Percentiles rank a stretch among this genome's conserved stretches.
Conservation (phyloP, 352 stramenopile species). For the Phytophthora brassicae region DNA sequence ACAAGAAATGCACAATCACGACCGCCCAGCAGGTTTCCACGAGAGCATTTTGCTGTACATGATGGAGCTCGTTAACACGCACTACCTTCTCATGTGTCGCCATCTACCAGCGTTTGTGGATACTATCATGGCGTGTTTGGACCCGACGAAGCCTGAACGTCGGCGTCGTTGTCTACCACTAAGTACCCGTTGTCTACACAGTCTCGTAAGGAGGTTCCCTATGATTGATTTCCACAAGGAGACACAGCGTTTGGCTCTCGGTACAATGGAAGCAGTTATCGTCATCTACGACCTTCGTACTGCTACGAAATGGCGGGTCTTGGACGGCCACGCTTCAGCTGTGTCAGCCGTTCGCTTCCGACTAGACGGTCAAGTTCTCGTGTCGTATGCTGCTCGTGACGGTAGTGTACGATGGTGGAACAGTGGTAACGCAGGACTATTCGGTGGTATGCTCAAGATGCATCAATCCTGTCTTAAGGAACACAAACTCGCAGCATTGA, state of each 20-base stretch:
- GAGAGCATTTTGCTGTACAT: conserved; percentile 79
- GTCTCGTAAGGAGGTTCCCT: conserved; percentile 79
- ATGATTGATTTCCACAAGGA: conserved; percentile 90
- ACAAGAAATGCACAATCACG: conserved; percentile 82
- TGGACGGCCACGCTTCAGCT: conserved; percentile 76
- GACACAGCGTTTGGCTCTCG: conserved; percentile 81
- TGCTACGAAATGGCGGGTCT: conserved; percentile 86
- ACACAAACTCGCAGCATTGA: conserved; percentile 68
- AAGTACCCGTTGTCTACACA: conserved; percentile 80
- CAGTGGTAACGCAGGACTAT: conserved; percentile 71
- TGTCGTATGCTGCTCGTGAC: conserved; percentile 81
- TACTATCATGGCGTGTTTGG: conserved; percentile 82
- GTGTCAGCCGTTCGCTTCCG: conserved; percentile 78
- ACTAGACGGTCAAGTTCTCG: conserved; percentile 71
- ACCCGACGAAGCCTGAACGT: conserved; percentile 83
- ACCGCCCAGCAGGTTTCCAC: conserved; percentile 66
- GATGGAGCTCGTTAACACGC: conserved; percentile 80
- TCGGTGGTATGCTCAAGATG: conserved; percentile 87
- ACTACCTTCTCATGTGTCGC: conserved; percentile 84
- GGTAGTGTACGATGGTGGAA: conserved; percentile 87
- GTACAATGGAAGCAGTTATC: conserved; percentile 88
- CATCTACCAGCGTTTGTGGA: conserved; percentile 84
- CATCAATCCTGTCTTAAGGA: conserved; percentile 87
- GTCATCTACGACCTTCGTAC: conserved; percentile 88
- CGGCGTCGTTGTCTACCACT: conserved; percentile 75